These are phyloP conservation scores for Penicillium thymicola DNA, from an alignment of 2,329 filamentous ascomycete species.

Conservation along the genomic window DNA sequence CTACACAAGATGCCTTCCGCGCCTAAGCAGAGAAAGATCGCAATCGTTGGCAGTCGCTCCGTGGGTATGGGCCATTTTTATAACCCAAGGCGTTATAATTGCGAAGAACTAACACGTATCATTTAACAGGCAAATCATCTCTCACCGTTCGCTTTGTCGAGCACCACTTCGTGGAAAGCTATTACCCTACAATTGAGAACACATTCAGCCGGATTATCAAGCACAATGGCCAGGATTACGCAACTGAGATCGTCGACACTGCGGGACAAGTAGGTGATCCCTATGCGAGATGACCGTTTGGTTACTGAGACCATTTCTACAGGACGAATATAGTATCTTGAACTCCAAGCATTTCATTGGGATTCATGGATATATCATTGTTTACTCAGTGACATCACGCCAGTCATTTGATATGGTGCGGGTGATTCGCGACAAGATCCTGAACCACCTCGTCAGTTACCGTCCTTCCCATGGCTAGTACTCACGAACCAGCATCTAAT, in stretches of 20 bases:
- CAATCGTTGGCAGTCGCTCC: slow-evolving; percentile 90
- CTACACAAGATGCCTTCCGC: slow-evolving; percentile 60
- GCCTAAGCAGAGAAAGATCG: slow-evolving; percentile 88
- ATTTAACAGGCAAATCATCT: slow-evolving; percentile 82
- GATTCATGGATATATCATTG: slow-evolving; percentile 97
- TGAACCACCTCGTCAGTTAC: slow-evolving; percentile 79
- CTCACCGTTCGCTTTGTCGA: slow-evolving; percentile 96
- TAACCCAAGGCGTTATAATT: not conserved
- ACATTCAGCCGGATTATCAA: slow-evolving; percentile 96
- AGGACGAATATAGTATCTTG: slow-evolving; percentile 98
- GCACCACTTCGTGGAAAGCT: slow-evolving; percentile 96
- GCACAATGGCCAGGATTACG: slow-evolving; percentile 87
- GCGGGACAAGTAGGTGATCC: slow-evolving; percentile 71
- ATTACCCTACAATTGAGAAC: slow-evolving; percentile 99
- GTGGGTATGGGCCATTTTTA: slow-evolving; percentile 61
- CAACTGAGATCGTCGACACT: slow-evolving; percentile 97
- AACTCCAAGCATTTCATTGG: slow-evolving; percentile 99
- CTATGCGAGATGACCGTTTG: not conserved
- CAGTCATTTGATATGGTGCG: slow-evolving; percentile 97
- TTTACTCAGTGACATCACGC: slow-evolving; percentile 93
- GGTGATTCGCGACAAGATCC: slow-evolving; percentile 93
- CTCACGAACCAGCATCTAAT: not conserved
- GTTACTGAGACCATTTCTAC: slow-evolving; percentile 20
- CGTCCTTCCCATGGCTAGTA: not conserved
- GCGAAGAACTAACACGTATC: slow-evolving; percentile 1